Percentiles rank a stretch among this genome's conserved stretches.
Conservation (phyloP, 1,139 yeast species). For the Yamadazyma diddensiae region DNA sequence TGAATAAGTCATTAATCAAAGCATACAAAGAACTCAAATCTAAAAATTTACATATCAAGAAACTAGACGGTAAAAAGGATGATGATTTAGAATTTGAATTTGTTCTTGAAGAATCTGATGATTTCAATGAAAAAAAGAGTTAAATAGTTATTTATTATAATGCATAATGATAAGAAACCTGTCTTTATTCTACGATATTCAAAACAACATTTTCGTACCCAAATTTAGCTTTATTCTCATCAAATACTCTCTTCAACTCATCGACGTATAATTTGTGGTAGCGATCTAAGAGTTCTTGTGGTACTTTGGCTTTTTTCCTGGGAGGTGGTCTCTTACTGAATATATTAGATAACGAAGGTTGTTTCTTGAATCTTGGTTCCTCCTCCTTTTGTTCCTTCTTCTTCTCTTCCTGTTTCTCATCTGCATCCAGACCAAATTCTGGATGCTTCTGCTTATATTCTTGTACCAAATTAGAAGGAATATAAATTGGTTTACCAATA, state of each 20-base stretch:
- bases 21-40: constrained; percentile 23
- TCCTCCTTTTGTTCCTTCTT: constrained; percentile 18
- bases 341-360: constrained; percentile 7
- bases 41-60: constrained; percentile 13
- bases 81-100: constrained; percentile 14
- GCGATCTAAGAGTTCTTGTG: constrained; percentile 52
- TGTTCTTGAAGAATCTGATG: constrained; percentile 6
- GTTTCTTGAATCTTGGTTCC: constrained; percentile 6
- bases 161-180: constrained; percentile 1
- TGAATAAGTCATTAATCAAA: constrained; percentile 28
- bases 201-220: constrained; percentile 50
- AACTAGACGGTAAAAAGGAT: constrained; percentile 9
- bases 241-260: constrained; percentile 63
- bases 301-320: constrained; percentile 27
- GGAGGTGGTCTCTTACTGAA: constrained; percentile 7
- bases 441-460: constrained; percentile 32
- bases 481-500: constrained; percentile 76
- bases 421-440: constrained; percentile 15
- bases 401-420: constrained; percentile 10
- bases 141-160: constrained; percentile 2
- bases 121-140: constrained; percentile 5
- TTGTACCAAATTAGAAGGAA: constrained; percentile 47
- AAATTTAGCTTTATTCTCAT: constrained; percentile 63
- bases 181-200: constrained; percentile 40
- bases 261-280: constrained; percentile 74